phyloP scores from a whole-genome alignment of 768 basidiomycete species.

The Lyophyllum shimeji region DNA sequence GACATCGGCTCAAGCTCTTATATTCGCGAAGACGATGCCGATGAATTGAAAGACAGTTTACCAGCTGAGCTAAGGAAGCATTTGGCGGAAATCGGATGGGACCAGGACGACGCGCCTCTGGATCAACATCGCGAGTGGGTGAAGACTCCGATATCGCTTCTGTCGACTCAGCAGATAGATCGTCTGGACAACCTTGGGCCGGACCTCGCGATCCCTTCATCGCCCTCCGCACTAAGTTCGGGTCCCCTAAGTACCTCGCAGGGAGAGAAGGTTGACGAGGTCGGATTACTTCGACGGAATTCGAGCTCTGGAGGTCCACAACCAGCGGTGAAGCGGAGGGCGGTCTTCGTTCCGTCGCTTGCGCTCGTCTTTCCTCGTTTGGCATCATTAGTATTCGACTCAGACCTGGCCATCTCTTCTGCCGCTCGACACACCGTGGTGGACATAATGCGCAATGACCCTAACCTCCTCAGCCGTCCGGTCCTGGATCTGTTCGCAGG shows the following conservation, averaged over 20 bases:
- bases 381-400: slow-evolving; percentile 50
- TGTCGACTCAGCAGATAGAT: slow-evolving; percentile 59
- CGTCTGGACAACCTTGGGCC: slow-evolving; percentile 37
- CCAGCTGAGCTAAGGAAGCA: slow-evolving; percentile 65
- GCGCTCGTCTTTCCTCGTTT: slow-evolving; percentile 55
- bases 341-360: slow-evolving; percentile 66
- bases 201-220: slow-evolving; percentile 19
- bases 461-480: slow-evolving; percentile 61
- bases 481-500: slow-evolving; percentile 59
- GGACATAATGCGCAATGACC: slow-evolving; percentile 75
- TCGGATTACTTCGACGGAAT: slow-evolving; percentile 50
- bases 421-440: slow-evolving; percentile 57
- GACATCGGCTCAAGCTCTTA: slow-evolving; percentile 69
- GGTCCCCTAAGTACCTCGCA: slow-evolving; percentile 23
- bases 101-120: slow-evolving; percentile 51
- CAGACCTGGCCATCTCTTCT: slow-evolving; percentile 51
- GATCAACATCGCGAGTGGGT: slow-evolving; percentile 61
- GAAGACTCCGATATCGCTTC: slow-evolving; percentile 63
- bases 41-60: slow-evolving; percentile 50
- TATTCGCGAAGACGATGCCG: slow-evolving; percentile 51
- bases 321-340: slow-evolving; percentile 52
- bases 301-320: slow-evolving; percentile 50
- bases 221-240: slow-evolving; percentile 29
- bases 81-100: slow-evolving; percentile 76
- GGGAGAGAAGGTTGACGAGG: slow-evolving; percentile 26